Evolutionary conservation across 495 filamentous ascomycete species (phyloP), one percentile per base, ranked within the genome.

Genomic region (Trichoderma virens): DNA sequence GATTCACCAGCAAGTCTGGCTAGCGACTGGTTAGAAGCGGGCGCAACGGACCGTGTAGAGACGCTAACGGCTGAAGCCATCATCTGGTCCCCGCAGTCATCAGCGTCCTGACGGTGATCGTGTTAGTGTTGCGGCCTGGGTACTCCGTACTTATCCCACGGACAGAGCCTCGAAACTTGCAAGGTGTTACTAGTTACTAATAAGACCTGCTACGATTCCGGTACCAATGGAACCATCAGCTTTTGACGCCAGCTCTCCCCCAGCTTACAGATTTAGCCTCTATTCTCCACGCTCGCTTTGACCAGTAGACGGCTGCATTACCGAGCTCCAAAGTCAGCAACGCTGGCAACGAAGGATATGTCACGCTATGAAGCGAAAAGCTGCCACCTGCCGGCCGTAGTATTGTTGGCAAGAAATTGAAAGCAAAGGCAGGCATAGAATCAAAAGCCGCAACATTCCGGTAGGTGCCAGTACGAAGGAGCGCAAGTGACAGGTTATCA

Each of bases 41-140:
- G 51, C 51, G 51, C 51, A 56, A 56, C 51, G 51, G 51, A 56
- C 51, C 51, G 51, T n/a, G 25, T 9, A 56, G 51, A 56, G 23
- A 30, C 51, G 51, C 51, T 56, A 56, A 56, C 25, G 23, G 23
- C 7, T 16, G 14, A 56, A 56, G 27, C 51, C 51, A 56, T 56
- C 51, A 16, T 56, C 51, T 56, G 51, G 51, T 30, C 51, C 51
- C 51, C 51, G 51, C 51, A 56, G 20, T 27, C 51, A 56, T 56
- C 51, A 56, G 23, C 51, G 5, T 27, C 51, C 25, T 27, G 23
- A 56, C 51, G 51, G 51, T 18, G 51, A 56, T 56, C 51, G 5
- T 11, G 32, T 35, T 35, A 35, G 11, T 56, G 51, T 30, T 27
- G 25, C 25, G 51, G 27, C 51, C 8, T 31, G 32, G 23, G 23